These are phyloP conservation scores for Chaetothyriales sp. DNA, from an alignment of 2,329 filamentous ascomycete species.

Conservation along the genomic window DNA sequence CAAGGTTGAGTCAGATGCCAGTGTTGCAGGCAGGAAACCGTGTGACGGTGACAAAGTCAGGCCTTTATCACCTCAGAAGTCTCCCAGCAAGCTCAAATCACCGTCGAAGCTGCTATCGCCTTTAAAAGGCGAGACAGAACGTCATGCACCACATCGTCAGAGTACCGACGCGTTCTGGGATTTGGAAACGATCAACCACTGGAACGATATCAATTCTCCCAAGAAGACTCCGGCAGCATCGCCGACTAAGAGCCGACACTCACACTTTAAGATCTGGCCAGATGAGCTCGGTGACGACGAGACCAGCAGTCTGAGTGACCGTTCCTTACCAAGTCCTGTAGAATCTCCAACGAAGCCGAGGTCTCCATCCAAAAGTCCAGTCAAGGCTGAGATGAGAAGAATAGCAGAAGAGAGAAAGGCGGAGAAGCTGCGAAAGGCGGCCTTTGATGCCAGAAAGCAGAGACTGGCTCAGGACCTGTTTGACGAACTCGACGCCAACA, in stretches of 20 bases:
- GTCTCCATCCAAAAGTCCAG: constrained; percentile 14
- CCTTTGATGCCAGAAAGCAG: constrained; percentile 40
- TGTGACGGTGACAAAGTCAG: background rate
- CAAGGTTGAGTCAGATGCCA: background rate
- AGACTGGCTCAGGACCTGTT: constrained; percentile 40
- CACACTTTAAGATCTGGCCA: constrained; percentile 22
- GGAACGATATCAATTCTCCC: constrained; percentile 41
- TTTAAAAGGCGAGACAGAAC: constrained; percentile 31
- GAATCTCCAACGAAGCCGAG: constrained; percentile 16
- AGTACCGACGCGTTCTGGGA: constrained; percentile 41
- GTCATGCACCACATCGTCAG: constrained; percentile 35
- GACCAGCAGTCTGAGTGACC: constrained; percentile 20
- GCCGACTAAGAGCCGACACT: constrained; percentile 11
- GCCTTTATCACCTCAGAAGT: constrained; percentile 22
- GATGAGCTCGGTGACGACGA: constrained; percentile 23
- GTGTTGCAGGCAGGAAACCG: background rate
- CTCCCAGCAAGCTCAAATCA: constrained; percentile 14
- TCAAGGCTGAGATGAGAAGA: constrained; percentile 13
- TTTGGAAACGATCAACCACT: constrained; percentile 36
- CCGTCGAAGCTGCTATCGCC: constrained; percentile 29
- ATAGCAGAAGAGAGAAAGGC: constrained; percentile 23
- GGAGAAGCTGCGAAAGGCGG: constrained; percentile 28
- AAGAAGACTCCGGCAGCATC: constrained; percentile 24
- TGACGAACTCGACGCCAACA: constrained; percentile 38
- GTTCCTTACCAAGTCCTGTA: constrained; percentile 14